phyloP scores from a whole-genome alignment of 2,329 filamentous ascomycete genomes.

The Penicillium brevicompactum region DNA sequence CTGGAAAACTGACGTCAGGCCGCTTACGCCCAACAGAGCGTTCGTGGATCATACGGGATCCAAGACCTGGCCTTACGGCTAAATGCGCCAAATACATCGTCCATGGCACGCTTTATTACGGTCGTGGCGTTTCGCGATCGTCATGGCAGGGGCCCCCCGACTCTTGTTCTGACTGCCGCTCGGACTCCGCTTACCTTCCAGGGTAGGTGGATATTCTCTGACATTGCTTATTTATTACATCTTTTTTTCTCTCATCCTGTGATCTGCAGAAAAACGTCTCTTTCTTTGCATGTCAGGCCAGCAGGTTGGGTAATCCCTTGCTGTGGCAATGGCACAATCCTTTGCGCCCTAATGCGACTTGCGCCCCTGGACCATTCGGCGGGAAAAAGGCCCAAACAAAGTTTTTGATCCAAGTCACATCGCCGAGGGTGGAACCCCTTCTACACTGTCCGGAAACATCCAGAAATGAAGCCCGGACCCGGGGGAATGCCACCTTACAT shows the following conservation, averaged over 20 bases:
- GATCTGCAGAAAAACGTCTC: neutral
- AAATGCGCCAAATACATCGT: slow-evolving; percentile 4
- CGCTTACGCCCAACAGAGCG: neutral
- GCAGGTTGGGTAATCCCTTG: slow-evolving; percentile 7
- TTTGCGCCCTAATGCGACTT: neutral
- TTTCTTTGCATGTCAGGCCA: neutral
- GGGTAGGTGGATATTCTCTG: neutral
- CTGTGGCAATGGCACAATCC: slow-evolving; percentile 1
- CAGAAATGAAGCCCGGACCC: slow-evolving; percentile 4
- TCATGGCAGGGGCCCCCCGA: slow-evolving; percentile 18
- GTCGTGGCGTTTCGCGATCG: slow-evolving; percentile 26
- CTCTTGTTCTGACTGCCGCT: slow-evolving; percentile 19
- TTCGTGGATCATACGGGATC: slow-evolving; percentile 10
- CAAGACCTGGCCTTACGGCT: slow-evolving; percentile 9
- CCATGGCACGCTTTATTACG: slow-evolving; percentile 15
- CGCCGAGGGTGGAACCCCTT: slow-evolving; percentile 11
- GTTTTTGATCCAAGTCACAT: slow-evolving; percentile 15
- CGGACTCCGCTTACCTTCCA: slow-evolving; percentile 14
- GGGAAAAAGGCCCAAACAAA: slow-evolving; percentile 9
- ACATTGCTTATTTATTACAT: neutral
- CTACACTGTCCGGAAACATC: slow-evolving; percentile 21
- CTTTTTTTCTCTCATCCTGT: neutral
- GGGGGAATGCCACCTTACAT: slow-evolving; percentile 13
- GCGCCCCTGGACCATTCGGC: slow-evolving; percentile 3
- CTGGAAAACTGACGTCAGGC: slow-evolving; percentile 21